A percentile compares a stretch with the other conserved stretches of the same genome.
Conservation (phyloP, 1,284 basidiomycete species). For the Puccinia triticina region DNA sequence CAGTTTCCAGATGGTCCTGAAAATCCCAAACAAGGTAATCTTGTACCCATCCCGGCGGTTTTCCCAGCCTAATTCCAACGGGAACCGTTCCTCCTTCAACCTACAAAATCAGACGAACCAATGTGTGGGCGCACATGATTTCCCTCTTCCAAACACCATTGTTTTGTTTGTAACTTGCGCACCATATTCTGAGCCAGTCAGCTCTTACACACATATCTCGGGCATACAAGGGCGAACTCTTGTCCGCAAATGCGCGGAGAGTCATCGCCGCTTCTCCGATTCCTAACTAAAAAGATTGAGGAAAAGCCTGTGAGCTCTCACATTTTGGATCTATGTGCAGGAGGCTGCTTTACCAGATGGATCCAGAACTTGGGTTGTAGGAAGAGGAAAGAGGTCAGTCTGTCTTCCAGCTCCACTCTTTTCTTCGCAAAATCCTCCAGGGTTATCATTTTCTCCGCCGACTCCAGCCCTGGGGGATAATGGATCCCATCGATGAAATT, state of each 20-base stretch:
- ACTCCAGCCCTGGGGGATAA: constrained; percentile 3
- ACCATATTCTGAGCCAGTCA: constrained; percentile 44
- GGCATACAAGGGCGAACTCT: constrained; percentile 7
- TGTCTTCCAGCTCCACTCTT: constrained; percentile 26
- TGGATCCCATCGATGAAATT: constrained; percentile 27
- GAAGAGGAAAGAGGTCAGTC: constrained; percentile 6
- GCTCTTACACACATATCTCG: constrained; percentile 19
- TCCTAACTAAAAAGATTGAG: constrained; percentile 9
- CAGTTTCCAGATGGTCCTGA: constrained; percentile 9
- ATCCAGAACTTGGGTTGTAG: constrained; percentile 26
- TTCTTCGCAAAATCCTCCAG: constrained; percentile 38
- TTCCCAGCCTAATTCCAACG: constrained; percentile 39
- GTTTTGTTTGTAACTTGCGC: not conserved
- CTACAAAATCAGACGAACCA: not conserved
- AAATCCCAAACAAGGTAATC: constrained; percentile 13
- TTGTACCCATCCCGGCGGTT: constrained; percentile 18
- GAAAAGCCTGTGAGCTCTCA: too few relatives aligned
- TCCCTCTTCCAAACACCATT: not conserved
- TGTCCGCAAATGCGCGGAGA: constrained; percentile 30
- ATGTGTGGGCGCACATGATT: not conserved
- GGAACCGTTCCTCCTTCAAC: constrained; percentile 46
- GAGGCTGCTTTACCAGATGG: constrained; percentile 23
- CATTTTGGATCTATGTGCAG: too few relatives aligned
- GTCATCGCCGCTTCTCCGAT: constrained; percentile 39
- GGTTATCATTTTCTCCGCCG: constrained; percentile 33